Base-by-base conservation (phyloP, 148 eudicot genomes). In the Salicornia ramosissima region DNA sequence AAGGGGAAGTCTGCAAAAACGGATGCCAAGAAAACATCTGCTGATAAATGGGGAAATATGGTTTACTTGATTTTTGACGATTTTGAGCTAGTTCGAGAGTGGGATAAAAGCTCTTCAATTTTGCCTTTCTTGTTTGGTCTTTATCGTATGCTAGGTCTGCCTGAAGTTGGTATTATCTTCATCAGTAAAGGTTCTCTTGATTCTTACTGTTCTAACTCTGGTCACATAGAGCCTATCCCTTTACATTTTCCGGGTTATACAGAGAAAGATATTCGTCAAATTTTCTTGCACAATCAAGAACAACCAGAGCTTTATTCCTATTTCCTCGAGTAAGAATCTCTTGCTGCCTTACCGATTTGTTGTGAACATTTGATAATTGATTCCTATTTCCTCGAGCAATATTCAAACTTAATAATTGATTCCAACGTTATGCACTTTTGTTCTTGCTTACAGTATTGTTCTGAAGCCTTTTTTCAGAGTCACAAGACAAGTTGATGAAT, bases 281-380 rank as follows among this genome's bases (percentile, higher is more conserved):
- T 93, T 54, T 82, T 90, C 50, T 50, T 87, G 86, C 86, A 71
- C 67, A 85, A 84, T 55, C 81, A 82, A 72, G 75, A 75, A 64
- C 83, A 88, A 58, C 81, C 82, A 5, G 85, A 88, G 72, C 86
- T 86, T 8, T 87, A 84, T 76, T 85, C 97, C 12, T 85, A 80
- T 64, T 93, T 93, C 77, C 97, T 93, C 15, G 92, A 90, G 98
- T 94, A 90, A 83, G 97, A 59, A 50, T 58, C 53, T 60, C 68
- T 47, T 58, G 12, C 19, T n/a, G n/a, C n/a, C n/a, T n/a, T n/a
- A n/a, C n/a, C n/a, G n/a, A n/a, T n/a, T n/a, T n/a, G n/a, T n/a
- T n/a, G n/a, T n/a, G n/a, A n/a, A 22, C 5, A 30, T 42, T 24
- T 12, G 12, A 63, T 22, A 22, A 3, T n/a, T 54, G 54, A 25